A percentile compares a stretch with the other conserved stretches of the same genome.
Conservation (phyloP, 2,329 filamentous ascomycete genomes). For the Hymenoscyphus infarciens region DNA sequence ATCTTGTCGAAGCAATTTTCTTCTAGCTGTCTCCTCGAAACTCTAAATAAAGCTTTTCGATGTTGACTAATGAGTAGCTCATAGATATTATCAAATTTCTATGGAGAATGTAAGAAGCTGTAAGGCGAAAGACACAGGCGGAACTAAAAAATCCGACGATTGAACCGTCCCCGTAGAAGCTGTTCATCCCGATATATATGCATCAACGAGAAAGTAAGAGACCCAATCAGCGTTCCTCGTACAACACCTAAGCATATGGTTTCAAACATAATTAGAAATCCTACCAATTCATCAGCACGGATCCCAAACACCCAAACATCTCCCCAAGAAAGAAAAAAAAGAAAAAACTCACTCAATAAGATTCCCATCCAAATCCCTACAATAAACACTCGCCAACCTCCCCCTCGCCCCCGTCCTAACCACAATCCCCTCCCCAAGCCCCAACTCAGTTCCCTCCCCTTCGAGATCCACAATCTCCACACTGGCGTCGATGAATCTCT, state of each 20-base stretch:
- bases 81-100: too few relatives aligned
- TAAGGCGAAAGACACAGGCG: too few relatives aligned
- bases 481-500: conserved; percentile 40
- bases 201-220: not conserved
- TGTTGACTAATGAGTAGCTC: too few relatives aligned
- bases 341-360: conserved; percentile 50
- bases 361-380: conserved; percentile 59
- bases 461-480: conserved; percentile 43
- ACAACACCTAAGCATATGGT: not conserved
- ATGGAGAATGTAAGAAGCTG: too few relatives aligned
- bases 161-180: too few relatives aligned
- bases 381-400: conserved; percentile 54
- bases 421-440: conserved; percentile 46
- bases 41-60: too few relatives aligned
- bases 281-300: not conserved
- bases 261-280: not conserved
- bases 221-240: not conserved
- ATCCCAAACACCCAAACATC: not conserved
- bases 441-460: conserved; percentile 22
- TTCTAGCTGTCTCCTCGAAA: too few relatives aligned
- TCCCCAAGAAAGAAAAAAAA: not conserved
- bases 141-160: too few relatives aligned
- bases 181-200: too few relatives aligned
- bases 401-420: conserved; percentile 53
- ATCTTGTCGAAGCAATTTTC: too few relatives aligned